Percentiles rank a stretch among this genome's conserved stretches.
Conservation (phyloP, 805 yeast genomes). For the Peterozyma toletana region DNA sequence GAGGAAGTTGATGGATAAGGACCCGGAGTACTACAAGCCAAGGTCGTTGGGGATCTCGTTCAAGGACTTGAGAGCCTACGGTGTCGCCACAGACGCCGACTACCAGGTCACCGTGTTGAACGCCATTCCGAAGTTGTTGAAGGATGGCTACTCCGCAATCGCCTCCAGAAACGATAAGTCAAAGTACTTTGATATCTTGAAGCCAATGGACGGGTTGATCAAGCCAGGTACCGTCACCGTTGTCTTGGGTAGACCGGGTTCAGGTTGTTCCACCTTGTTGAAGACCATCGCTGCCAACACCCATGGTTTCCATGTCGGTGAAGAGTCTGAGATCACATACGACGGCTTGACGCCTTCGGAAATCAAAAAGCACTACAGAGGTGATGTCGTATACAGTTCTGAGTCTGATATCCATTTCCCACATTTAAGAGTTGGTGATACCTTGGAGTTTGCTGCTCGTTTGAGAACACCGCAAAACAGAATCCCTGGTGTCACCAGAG, state of each 20-base stretch:
- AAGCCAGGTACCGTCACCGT: slow-evolving; percentile 61
- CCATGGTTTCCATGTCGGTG: slow-evolving; percentile 47
- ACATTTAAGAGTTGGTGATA: slow-evolving; percentile 58
- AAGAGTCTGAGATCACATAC: slow-evolving; percentile 39
- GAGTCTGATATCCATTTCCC: slow-evolving; percentile 67
- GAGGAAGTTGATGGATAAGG: slow-evolving; percentile 42
- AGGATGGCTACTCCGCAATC: slow-evolving; percentile 14
- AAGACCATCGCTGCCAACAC: slow-evolving; percentile 54
- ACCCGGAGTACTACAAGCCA: slow-evolving; percentile 59
- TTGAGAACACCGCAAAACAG: slow-evolving; percentile 58
- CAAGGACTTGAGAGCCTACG: slow-evolving; percentile 51
- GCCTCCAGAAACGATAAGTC: slow-evolving; percentile 16
- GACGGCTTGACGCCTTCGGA: slow-evolving; percentile 49
- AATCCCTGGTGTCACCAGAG: slow-evolving; percentile 52
- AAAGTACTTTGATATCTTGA: slow-evolving; percentile 43
- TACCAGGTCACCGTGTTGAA: slow-evolving; percentile 55
- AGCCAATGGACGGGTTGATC: slow-evolving; percentile 59
- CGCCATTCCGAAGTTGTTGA: slow-evolving; percentile 24
- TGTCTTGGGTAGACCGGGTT: slow-evolving; percentile 76
- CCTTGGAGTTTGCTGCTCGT: slow-evolving; percentile 55
- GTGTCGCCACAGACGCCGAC: slow-evolving; percentile 62
- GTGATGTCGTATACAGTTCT: slow-evolving; percentile 66
- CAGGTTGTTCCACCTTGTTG: slow-evolving; percentile 68
- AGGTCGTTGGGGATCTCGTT: slow-evolving; percentile 53
- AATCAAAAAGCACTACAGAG: slow-evolving; percentile 46